These are phyloP conservation scores for Candida sphagnicola DNA, from an alignment of 805 yeast genomes.

Conservation along the genomic window DNA sequence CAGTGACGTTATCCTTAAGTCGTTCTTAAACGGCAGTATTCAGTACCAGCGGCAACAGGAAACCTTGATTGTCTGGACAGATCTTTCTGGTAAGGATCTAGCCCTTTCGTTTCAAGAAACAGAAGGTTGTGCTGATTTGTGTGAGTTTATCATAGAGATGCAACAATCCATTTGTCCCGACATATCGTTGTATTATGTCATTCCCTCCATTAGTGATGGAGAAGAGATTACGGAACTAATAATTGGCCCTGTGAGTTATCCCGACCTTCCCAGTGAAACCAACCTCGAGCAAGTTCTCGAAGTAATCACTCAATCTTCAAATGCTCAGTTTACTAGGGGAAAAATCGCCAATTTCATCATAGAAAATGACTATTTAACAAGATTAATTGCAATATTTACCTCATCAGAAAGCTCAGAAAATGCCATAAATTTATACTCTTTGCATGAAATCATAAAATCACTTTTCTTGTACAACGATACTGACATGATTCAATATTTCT, in stretches of 20 bases:
- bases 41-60: constrained; percentile 94
- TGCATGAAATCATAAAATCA: constrained; percentile 73
- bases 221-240: constrained; percentile 69
- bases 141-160: constrained; percentile 72
- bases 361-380: constrained; percentile 48
- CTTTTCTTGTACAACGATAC: constrained; percentile 67
- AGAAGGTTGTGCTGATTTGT: constrained; percentile 79
- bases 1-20: constrained; percentile 55
- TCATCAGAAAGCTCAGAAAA: constrained; percentile 51
- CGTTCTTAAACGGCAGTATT: constrained; percentile 66
- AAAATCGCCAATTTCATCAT: constrained; percentile 55
- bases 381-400: constrained; percentile 51
- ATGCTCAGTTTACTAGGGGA: constrained; percentile 59
- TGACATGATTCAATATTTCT: constrained; percentile 28
- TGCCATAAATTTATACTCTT: constrained; percentile 54
- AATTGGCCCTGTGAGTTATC: constrained; percentile 75
- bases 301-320: constrained; percentile 54
- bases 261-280: constrained; percentile 49
- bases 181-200: constrained; percentile 61
- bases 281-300: constrained; percentile 54
- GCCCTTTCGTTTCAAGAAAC: constrained; percentile 92
- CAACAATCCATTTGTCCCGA: constrained; percentile 57
- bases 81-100: constrained; percentile 64
- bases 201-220: constrained; percentile 41
- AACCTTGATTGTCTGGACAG: constrained; percentile 93